These are phyloP conservation scores for Yamadazyma atlantica DNA, from an alignment of 1,139 yeast genomes.

Conservation along the genomic window DNA sequence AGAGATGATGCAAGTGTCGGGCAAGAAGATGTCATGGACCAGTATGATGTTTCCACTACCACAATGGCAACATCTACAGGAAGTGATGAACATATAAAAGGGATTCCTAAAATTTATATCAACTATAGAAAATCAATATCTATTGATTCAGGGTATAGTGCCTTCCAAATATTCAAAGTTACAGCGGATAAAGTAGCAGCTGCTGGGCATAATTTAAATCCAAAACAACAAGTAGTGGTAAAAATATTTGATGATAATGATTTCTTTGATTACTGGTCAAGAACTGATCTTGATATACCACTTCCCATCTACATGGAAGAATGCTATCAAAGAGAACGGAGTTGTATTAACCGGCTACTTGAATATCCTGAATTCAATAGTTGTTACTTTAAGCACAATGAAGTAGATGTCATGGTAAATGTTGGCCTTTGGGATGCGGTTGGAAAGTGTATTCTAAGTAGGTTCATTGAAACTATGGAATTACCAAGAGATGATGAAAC, in stretches of 20 bases:
- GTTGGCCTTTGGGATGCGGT: background rate
- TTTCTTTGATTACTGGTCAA: background rate
- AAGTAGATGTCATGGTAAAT: background rate
- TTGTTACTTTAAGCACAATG: background rate
- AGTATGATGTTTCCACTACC: too few species aligned
- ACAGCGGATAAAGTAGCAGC: too few species aligned
- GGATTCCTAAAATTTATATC: too few species aligned
- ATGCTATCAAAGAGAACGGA: background rate
- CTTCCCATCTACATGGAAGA: too few species aligned
- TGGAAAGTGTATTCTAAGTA: slow-evolving; percentile 1
- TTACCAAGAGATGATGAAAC: slow-evolving; percentile 1
- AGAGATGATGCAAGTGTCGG: too few species aligned
- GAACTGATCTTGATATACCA: background rate
- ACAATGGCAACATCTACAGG: too few species aligned
- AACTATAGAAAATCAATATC: too few species aligned
- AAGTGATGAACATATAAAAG: too few species aligned
- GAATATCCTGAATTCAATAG: background rate
- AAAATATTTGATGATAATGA: background rate
- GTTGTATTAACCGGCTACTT: background rate
- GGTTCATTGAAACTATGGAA: background rate
- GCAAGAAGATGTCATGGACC: too few species aligned
- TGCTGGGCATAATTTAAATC: too few species aligned
- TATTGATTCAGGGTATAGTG: too few species aligned
- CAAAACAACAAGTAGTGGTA: background rate
- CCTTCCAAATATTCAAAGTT: too few species aligned